Evolutionary conservation across 75 land plant species (phyloP).

Genomic region (Chamaecyparis obtusa): DNA sequence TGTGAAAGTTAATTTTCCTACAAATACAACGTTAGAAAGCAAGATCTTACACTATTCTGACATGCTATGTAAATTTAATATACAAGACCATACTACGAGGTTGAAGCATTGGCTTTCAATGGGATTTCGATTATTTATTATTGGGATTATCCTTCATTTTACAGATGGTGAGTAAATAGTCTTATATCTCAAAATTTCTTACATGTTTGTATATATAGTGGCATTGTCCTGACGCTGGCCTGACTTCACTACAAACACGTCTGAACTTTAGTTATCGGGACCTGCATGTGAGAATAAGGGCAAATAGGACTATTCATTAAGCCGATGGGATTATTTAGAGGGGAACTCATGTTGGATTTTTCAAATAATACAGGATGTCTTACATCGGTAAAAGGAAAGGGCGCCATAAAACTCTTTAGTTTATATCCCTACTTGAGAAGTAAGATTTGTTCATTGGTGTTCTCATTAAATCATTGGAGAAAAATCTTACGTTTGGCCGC

Average conservation of each 20-base stretch:
- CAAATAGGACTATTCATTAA: not conserved
- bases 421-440: no score
- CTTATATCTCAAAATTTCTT: not conserved
- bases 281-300: not conserved
- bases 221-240: not conserved
- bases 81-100: slow-evolving; percentile 43
- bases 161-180: slow-evolving; percentile 22
- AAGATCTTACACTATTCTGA: not conserved
- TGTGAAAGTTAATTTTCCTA: not conserved
- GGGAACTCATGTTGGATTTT: no score
- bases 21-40: not conserved
- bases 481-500: no score
- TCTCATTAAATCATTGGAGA: no score
- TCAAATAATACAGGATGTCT: no score
- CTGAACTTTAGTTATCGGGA: not conserved
- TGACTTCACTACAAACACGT: not conserved
- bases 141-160: slow-evolving; percentile 40
- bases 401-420: no score
- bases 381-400: no score
- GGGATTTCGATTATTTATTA: slow-evolving; percentile 21
- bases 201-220: not conserved
- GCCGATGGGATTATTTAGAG: no score
- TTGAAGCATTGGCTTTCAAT: slow-evolving; percentile 44
- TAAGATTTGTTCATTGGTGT: no score
- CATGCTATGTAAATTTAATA: not conserved